Conservation (phyloP, 2,329 filamentous ascomycete genomes). For the Trichoderma pleuroti region DNA sequence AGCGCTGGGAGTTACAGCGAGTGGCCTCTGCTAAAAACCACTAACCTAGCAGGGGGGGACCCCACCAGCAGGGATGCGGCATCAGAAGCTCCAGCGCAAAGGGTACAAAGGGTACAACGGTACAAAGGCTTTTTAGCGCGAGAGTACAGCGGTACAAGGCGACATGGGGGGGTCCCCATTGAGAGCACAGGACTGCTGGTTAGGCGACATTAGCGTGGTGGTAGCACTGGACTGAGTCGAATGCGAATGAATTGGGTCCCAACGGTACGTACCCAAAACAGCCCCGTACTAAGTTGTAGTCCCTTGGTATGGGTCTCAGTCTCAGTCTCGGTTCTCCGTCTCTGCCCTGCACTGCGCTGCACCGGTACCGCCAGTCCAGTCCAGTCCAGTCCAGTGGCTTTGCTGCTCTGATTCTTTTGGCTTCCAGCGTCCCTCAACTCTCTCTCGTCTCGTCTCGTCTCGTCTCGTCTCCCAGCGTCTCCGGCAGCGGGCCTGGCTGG, state of each 20-base stretch:
- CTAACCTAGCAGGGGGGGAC: neutral
- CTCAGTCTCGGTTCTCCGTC: neutral
- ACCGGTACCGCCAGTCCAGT: neutral
- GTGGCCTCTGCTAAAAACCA: neutral
- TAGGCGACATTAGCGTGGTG: conserved; percentile 16
- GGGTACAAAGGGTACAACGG: neutral
- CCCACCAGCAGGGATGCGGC: neutral
- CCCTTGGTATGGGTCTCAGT: neutral
- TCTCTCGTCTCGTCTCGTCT: neutral
- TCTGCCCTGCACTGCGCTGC: neutral
- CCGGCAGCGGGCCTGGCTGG: neutral
- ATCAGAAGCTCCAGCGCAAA: neutral
- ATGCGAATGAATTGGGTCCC: conserved; percentile 2
- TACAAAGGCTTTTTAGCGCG: neutral
- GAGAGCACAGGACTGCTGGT: neutral
- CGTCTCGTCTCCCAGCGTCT: neutral
- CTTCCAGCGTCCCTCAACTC: neutral
- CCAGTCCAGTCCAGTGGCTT: neutral
- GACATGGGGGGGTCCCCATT: neutral
- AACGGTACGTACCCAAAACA: conserved; percentile 11
- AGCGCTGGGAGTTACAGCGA: neutral
- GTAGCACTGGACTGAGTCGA: neutral
- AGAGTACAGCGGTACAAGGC: neutral
- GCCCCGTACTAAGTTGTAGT: too few relatives aligned
- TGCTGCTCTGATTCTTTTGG: neutral